Evolutionary conservation across 2,329 filamentous ascomycete genomes (phyloP), one percentile per base, ranked within the genome.

Genomic region (Fusarium robinianum): DNA sequence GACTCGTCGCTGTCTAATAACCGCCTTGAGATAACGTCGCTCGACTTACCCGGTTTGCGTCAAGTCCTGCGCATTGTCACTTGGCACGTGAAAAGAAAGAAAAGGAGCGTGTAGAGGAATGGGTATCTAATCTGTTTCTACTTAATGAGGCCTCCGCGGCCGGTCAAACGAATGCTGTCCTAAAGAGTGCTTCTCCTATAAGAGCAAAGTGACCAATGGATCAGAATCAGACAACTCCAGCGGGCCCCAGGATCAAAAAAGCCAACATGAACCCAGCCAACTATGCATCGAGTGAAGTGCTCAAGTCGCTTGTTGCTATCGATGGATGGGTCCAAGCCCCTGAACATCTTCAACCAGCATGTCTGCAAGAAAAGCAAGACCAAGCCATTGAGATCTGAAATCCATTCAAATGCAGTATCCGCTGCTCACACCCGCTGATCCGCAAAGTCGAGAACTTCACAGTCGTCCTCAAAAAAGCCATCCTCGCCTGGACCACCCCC

Each of bases 401-500:
- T 44, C 30, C 46, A 48, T 39, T 36, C 46, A 36, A 36, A 44
- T 44, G 24, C 30, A 24, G 25, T 41, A 27, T 23, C 21, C 45
- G 26, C 36, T 35, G 33, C 47, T 76, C 65, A 85, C 21, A 84
- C 81, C 64, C 81, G 72, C 68, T 85, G 81, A 60, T 83, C 81
- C 16, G 90, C 88, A 78, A 94, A 95, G 70, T 95, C 90, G 51
- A 95, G 78, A 44, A 96, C 87, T 66, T 95, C 90, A 57, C 88
- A 94, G 63, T 95, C 90, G 64, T 96, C 89, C 69, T 96, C 90
- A 61, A 95, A 95, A 67, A 95, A 95, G 3, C 86, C 87, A 41
- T 85, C 83, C 44, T 88, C 86, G 30, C 84, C 83, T 25, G 68
- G 64, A 19, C 73, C 72, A 11, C 70, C 66, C 24, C 70, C 65